Evolutionary conservation across 2,329 filamentous ascomycete species (phyloP).

Genomic region (Blastomyces gilchristii): DNA sequence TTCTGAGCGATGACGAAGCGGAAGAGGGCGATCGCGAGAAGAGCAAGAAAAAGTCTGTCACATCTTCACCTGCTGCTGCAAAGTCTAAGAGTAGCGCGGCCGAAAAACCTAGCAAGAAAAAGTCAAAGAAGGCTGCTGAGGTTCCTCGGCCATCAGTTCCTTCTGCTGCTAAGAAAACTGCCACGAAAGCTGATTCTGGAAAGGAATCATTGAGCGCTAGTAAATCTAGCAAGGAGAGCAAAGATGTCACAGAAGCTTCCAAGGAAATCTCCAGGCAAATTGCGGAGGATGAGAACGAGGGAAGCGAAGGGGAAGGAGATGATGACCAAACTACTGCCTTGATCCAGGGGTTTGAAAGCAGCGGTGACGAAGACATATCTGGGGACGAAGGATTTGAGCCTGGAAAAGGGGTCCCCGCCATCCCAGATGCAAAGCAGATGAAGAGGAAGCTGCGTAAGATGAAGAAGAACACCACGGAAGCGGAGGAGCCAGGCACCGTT

Average conservation of each 20-base stretch:
- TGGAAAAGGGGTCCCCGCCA: constrained; percentile 33
- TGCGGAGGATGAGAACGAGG: constrained; percentile 17
- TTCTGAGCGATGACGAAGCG: constrained; percentile 36
- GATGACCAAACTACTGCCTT: constrained; percentile 47
- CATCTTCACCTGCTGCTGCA: constrained; percentile 17
- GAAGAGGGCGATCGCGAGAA: constrained; percentile 9
- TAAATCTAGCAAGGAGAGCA: constrained; percentile 22
- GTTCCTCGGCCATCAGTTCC: not conserved
- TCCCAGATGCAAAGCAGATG: constrained; percentile 37
- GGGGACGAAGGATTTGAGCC: constrained; percentile 39
- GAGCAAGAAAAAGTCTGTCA: constrained; percentile 6
- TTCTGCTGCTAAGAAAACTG: not conserved
- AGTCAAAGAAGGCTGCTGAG: constrained; percentile 37
- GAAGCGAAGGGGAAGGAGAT: constrained; percentile 25
- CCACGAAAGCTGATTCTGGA: constrained; percentile 22
- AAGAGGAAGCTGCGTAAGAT: constrained; percentile 43
- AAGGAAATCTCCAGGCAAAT: constrained; percentile 40
- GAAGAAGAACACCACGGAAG: constrained; percentile 36
- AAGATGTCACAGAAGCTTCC: constrained; percentile 14
- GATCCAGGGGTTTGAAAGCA: constrained; percentile 47
- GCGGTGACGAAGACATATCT: constrained; percentile 39
- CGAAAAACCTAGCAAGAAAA: constrained; percentile 31
- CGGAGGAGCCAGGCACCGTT: constrained; percentile 58
- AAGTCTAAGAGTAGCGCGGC: constrained; percentile 13
- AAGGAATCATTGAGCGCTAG: constrained; percentile 29